A percentile compares a stretch with the other conserved stretches of the same genome.
These are phyloP conservation scores for Citropsis articulata DNA, from an alignment of 345 rosid species.

Conservation along the genomic window DNA sequence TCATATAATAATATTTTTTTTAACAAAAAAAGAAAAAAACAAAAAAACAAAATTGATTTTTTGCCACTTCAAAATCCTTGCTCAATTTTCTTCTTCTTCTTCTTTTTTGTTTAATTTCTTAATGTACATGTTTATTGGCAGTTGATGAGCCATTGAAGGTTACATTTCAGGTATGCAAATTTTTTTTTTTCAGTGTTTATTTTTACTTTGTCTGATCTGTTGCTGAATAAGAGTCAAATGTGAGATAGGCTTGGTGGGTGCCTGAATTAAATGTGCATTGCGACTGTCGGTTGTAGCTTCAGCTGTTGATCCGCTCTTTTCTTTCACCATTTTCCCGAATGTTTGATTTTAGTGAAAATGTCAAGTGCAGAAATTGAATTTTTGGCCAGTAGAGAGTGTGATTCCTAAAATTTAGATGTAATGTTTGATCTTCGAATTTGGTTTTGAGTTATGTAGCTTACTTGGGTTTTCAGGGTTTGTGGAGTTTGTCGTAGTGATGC, in stretches of 20 bases:
- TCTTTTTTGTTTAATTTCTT: not conserved
- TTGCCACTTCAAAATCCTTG: not conserved
- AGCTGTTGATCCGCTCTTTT: not conserved
- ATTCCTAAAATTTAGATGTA: not conserved
- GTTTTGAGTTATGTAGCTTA: not conserved
- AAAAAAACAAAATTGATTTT: not conserved
- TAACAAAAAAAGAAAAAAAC: too few species aligned
- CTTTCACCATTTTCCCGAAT: not conserved
- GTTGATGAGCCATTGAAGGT: conserved; percentile 59
- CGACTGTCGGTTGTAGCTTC: not conserved
- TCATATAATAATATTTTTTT: not conserved
- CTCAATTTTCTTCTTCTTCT: not conserved
- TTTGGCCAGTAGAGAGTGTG: not conserved
- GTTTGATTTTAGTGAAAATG: not conserved
- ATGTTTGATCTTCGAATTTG: not conserved
- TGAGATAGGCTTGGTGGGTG: not conserved
- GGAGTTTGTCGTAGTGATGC: conserved; percentile 8
- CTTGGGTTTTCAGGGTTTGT: not conserved
- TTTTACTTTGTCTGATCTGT: conserved; percentile 18
- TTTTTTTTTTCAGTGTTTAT: not conserved
- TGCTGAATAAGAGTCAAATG: conserved; percentile 2
- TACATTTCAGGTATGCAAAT: conserved; percentile 54
- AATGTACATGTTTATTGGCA: conserved; percentile 20
- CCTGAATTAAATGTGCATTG: not conserved
- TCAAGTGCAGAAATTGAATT: not conserved